Evolutionary conservation across 2,329 filamentous ascomycete genomes (phyloP).

Genomic region (Neurospora crassa): DNA sequence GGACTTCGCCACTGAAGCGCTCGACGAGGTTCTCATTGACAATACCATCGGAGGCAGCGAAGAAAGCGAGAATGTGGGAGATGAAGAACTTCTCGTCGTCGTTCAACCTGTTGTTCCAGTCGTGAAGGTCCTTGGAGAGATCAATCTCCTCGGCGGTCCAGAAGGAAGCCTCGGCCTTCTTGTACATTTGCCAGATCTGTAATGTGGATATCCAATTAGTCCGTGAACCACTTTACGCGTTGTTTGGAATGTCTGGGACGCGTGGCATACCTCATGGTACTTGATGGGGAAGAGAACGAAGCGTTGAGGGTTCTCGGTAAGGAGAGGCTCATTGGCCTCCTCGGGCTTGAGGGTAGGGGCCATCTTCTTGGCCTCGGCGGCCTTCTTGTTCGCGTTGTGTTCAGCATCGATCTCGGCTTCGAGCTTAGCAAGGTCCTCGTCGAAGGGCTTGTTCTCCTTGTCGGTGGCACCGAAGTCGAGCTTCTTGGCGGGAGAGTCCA

Average conservation of each 20-base stretch:
- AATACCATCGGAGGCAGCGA: constrained; percentile 96
- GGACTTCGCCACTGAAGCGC: constrained; percentile 94
- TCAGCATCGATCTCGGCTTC: constrained; percentile 50
- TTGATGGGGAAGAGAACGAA: constrained; percentile 99
- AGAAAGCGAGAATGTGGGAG: constrained; percentile 97
- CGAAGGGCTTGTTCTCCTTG: constrained; percentile 69
- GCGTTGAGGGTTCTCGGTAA: constrained; percentile 90
- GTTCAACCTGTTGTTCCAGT: constrained; percentile 97
- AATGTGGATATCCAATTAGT: constrained; percentile 27
- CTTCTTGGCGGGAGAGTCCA: constrained; percentile 90
- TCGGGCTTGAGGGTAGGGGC: constrained; percentile 51
- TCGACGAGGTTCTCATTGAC: constrained; percentile 99
- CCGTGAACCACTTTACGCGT: constrained; percentile 58
- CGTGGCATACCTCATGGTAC: constrained; percentile 84
- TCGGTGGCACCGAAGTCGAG: constrained; percentile 62
- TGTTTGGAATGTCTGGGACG: constrained; percentile 28
- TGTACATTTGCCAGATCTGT: constrained; percentile 99
- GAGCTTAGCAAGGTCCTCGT: constrained; percentile 40
- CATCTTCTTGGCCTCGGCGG: constrained; percentile 36
- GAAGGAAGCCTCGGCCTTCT: constrained; percentile 99
- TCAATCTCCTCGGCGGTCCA: constrained; percentile 99
- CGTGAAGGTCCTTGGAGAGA: constrained; percentile 95
- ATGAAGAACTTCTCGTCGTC: constrained; percentile 98
- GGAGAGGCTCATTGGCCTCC: constrained; percentile 78
- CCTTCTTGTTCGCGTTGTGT: constrained; percentile 42